Conservation (phyloP, 306 rosid genomes). For the Albizia julibrissin region DNA sequence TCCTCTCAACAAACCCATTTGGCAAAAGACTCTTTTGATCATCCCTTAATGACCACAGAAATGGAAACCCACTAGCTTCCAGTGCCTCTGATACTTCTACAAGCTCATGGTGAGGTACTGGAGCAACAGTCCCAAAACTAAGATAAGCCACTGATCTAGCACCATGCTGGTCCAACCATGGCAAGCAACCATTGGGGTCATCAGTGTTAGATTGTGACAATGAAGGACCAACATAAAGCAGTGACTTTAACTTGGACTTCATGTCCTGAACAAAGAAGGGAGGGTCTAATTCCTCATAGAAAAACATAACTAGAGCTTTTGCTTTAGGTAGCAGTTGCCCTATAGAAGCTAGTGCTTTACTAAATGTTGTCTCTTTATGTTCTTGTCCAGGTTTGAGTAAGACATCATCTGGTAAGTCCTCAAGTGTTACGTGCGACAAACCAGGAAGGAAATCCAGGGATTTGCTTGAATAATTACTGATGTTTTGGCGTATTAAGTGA, state of each 20-base stretch:
- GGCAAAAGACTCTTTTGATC: background rate
- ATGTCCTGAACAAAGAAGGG: conserved; percentile 19
- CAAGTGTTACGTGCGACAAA: conserved; percentile 20
- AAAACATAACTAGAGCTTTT: conserved; percentile 27
- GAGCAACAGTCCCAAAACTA: conserved; percentile 21
- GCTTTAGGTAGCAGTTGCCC: conserved; percentile 36
- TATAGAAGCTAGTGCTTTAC: background rate
- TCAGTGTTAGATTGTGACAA: background rate
- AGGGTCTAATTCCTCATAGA: conserved; percentile 25
- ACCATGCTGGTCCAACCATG: conserved; percentile 22
- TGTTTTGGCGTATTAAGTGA: conserved; percentile 21
- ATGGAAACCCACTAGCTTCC: conserved; percentile 27
- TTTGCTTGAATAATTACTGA: background rate
- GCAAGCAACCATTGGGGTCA: conserved; percentile 8
- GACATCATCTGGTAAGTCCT: conserved; percentile 33
- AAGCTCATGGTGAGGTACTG: conserved; percentile 13
- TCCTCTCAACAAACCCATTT: conserved; percentile 25
- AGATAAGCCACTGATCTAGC: conserved; percentile 26
- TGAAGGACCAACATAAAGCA: conserved; percentile 32
- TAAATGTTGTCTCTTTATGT: conserved; percentile 25
- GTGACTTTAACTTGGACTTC: conserved; percentile 22
- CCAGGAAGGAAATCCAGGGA: conserved; percentile 44
- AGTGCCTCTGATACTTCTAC: conserved; percentile 36
- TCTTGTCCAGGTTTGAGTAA: background rate
- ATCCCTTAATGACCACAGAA: conserved; percentile 30